These are phyloP conservation scores for Rosellinia necatrix DNA, from an alignment of 2,329 filamentous ascomycete genomes.

Conservation along the genomic window DNA sequence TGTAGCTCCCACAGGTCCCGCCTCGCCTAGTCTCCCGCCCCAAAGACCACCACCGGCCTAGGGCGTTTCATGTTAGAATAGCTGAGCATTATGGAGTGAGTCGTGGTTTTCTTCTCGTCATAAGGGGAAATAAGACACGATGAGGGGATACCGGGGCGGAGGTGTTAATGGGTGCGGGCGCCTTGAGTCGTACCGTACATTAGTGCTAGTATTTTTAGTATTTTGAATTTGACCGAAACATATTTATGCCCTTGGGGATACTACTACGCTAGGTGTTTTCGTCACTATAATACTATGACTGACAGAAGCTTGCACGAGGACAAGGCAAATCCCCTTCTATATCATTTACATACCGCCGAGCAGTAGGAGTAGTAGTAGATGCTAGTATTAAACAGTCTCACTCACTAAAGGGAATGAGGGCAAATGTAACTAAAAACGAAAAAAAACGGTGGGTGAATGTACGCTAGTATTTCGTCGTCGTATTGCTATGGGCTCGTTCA, in stretches of 20 bases:
- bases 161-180: neutral
- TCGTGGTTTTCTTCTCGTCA: neutral
- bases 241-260: neutral
- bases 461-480: neutral
- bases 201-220: constrained; percentile 14
- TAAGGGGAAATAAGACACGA: neutral
- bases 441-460: no score
- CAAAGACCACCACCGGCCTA: constrained; percentile 18
- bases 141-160: neutral
- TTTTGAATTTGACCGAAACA: neutral
- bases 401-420: no score
- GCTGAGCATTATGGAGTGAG: neutral
- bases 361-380: no score
- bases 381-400: no score
- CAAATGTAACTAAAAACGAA: no score
- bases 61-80: neutral
- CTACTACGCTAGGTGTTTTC: no score
- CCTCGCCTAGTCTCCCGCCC: constrained; percentile 21
- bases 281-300: no score
- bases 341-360: neutral
- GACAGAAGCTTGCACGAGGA: no score
- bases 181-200: constrained; percentile 4
- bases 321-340: neutral
- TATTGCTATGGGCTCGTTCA: neutral
- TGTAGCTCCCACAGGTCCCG: constrained; percentile 21